Base-by-base conservation (phyloP, 495 filamentous ascomycete species). In the Hyaloscypha hepaticicola region DNA sequence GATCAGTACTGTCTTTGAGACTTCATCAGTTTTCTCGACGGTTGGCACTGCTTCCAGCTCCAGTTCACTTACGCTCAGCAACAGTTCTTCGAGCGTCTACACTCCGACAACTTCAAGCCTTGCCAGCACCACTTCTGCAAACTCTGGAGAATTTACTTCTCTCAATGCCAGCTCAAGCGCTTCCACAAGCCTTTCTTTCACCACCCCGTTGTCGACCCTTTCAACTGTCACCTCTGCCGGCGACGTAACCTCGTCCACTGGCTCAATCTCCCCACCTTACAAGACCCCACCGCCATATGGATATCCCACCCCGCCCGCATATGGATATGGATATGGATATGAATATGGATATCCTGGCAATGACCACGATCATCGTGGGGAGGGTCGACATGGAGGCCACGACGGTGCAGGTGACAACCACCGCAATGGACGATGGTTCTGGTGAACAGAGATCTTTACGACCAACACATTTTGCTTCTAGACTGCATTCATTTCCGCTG, bases 401-500 rank as follows among this genome's bases (percentile, higher is more conserved):
- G n/a, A 31, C 22, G 31, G 33, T 24, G 26, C 29, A 45, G 31
- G 6, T 33, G 22, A 19, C 51, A 26, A 26, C 51, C 4, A 5
- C 19, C 11, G 26, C 12, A 26, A 19, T 55, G 51, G 51, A 7
- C 27, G 34, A 1, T 62, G 48, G 60, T 31, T 55, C 45, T 62
- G 60, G 45, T 56, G 51, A 57, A 25, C 25, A 55, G 24, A 29
- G 62, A 59, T 34, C 28, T 59, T 16, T 25, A 6, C 24, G 25
- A 51, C 59, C 55, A 33, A n/a, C 55, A 34, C 26, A 24, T 52
- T 16, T 59, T 21, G 41, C 55, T 65, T 65, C 55, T 65, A 52
- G 21, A 59, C 26, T 53, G 62, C 26, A 34, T 12, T 51, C 24
- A 65, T 65, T 33, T 38, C 8, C 25, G 27, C 19, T 45, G 38